These are phyloP conservation scores for Ramularia endophylla DNA, from an alignment of 2,329 filamentous ascomycete species.

Conservation along the genomic window DNA sequence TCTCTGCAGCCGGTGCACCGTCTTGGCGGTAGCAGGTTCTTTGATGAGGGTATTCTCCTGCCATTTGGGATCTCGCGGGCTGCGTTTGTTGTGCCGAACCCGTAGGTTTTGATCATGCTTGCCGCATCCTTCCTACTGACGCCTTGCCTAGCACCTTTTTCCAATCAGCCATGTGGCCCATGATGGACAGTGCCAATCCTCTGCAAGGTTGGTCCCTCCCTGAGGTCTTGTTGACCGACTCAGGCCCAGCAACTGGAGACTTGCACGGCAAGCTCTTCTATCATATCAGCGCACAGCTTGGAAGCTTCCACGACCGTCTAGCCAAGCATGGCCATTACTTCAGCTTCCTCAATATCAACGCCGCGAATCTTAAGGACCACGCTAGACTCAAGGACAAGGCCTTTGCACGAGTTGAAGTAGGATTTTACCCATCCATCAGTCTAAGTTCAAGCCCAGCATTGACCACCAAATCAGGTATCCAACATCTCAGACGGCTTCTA, in stretches of 20 bases:
- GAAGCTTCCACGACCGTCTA: slow-evolving; percentile 29
- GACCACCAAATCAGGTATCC: slow-evolving; percentile 16
- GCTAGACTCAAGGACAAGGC: too few species aligned
- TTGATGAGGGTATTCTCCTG: slow-evolving; percentile 36
- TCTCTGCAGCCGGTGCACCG: slow-evolving; percentile 24
- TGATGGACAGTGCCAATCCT: slow-evolving; percentile 35
- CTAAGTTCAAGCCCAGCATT: slow-evolving; percentile 14
- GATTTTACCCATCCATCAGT: too few species aligned
- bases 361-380: slow-evolving; percentile 17
- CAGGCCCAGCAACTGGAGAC: slow-evolving; percentile 27
- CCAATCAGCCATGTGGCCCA: slow-evolving; percentile 31
- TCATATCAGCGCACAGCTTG: slow-evolving; percentile 28
- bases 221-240: slow-evolving; percentile 26
- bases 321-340: slow-evolving; percentile 21
- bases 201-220: slow-evolving; percentile 32
- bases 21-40: slow-evolving; percentile 28
- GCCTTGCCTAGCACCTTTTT: slow-evolving; percentile 32
- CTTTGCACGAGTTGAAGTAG: slow-evolving; percentile 19
- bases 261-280: slow-evolving; percentile 37
- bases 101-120: slow-evolving; percentile 28
- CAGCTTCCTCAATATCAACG: slow-evolving; percentile 27
- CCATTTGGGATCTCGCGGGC: slow-evolving; percentile 33
- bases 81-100: slow-evolving; percentile 36
- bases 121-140: slow-evolving; percentile 1
- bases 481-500: slow-evolving; percentile 38